Base-by-base conservation (phyloP, 257 asterid species). In the Ophiorrhiza pumila region DNA sequence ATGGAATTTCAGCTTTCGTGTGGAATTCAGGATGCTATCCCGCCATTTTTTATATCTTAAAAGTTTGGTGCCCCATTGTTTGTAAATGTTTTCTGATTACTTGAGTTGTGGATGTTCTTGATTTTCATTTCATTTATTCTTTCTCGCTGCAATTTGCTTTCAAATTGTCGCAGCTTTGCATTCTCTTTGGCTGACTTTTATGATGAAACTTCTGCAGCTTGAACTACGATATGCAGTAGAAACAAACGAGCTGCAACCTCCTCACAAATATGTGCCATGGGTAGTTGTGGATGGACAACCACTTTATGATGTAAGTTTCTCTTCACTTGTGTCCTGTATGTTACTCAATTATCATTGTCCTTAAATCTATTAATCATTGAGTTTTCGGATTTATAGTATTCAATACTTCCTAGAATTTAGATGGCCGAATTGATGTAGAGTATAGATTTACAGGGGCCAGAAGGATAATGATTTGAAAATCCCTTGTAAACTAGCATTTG, bases 261-360 rank as follows among this genome's bases (percentile, higher is more conserved):
- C 97, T 50, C 97, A 91, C 76, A 80, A 42, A 53, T 94, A 91
- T 14, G 97, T 94, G 53, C 97, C 99, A 0, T 94, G 97, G 99
- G 92, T 94, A 9, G 88, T 84, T 60, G 96, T 94, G 78, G 88
- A 93, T 66, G 96, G 96, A 35, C 84, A 89, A 23, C 98, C 98
- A 47, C 88, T 93, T 58, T 91, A 93, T 66, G 96, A 91, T 73
- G 98, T 93, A 46, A 80, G 95, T 84, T 76, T 76, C 76, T 71
- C 80, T 73, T 57, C 0, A 32, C 77, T 68, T 68, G 43, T 15
- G 3, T 27, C 55, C 13, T 18, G 55, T 17, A 39, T 1, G 45
- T 55, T 18, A 14, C 31, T 25, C 27, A 7, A 42, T 23, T 42
- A 12, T 45, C 4, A 22, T 34, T 41, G 20, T 45, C 68, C n/a